Conservation (phyloP, 1,284 basidiomycete species). For the Marasmius tenuissimus region DNA sequence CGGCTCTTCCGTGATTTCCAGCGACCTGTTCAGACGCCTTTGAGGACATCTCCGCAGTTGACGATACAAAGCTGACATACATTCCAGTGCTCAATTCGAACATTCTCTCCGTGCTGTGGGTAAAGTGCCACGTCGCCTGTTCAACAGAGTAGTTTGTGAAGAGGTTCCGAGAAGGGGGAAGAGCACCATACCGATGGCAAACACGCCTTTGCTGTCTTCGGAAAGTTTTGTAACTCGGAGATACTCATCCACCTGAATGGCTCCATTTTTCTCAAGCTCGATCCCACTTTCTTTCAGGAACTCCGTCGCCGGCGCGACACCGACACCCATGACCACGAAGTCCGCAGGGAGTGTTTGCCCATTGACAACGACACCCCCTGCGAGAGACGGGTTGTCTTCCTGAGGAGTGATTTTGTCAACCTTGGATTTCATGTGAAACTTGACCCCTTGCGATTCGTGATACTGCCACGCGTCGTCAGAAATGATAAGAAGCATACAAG, state of each 20-base stretch:
- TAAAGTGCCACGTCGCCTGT: conserved; percentile 84
- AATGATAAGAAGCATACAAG: not conserved
- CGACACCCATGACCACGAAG: conserved; percentile 87
- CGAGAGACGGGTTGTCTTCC: conserved; percentile 47
- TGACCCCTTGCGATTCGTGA: conserved; percentile 79
- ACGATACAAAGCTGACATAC: conserved; percentile 38
- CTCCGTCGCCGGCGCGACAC: conserved; percentile 83
- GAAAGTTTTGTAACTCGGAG: conserved; percentile 56
- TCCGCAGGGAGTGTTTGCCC: conserved; percentile 75
- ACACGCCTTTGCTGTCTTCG: conserved; percentile 63
- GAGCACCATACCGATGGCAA: conserved; percentile 70
- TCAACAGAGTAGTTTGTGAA: not conserved
- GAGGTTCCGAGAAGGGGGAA: not conserved
- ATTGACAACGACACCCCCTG: conserved; percentile 68
- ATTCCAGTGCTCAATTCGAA: conserved; percentile 91
- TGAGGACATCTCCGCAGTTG: conserved; percentile 15
- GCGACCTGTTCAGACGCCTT: conserved; percentile 53
- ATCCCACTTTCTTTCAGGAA: conserved; percentile 76
- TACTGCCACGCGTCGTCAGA: conserved; percentile 41
- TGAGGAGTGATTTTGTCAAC: conserved; percentile 75
- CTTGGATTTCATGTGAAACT: conserved; percentile 78
- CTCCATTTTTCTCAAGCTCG: conserved; percentile 77
- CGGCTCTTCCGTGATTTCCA: conserved; percentile 83
- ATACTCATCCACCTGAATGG: conserved; percentile 80
- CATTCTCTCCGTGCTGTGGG: conserved; percentile 60